Base-by-base conservation (phyloP, 1,139 yeast genomes). In the Candida sanyaensis region DNA sequence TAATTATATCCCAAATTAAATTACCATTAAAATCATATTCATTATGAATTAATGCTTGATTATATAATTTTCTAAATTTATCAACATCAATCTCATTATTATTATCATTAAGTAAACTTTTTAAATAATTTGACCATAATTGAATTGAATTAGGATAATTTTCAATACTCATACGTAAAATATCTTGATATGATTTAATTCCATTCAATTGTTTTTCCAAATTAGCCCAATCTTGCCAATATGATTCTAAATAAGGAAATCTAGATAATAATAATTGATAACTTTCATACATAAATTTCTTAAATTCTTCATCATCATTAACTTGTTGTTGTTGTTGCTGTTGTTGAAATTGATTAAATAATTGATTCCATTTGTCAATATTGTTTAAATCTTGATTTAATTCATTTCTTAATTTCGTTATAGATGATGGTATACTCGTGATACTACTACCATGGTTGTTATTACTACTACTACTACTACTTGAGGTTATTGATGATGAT, bases 61-160 rank as follows among this genome's bases (percentile, higher is more conserved):
- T 55, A 52, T 81, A 81, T 33, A 73, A 65, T 0, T 44, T 48
- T 37, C 80, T 59, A n/a, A 80, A 41, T 12, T 31, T 29, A 5
- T 66, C 24, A 53, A 54, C 1, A 56, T 61, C 7, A 4, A 10
- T 37, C 2, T 38, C 34, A 17, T 62, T 59, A 4, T 61, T 68
- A 6, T 75, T 60, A n/a, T n/a, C n/a, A n/a, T n/a, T n/a, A n/a
- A n/a, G n/a, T 29, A 82, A 58, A 1, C 85, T 82, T 38, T 75
- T 72, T 47, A 85, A 58, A 58, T 83, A 85, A 54, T 85, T 90
- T 1, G 70, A 58, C 93, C 93, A 86, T 4, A 86, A 65, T n/a
- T 80, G 86, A 9, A 84, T 55, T 1, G 87, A 82, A 38, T 69
- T 66, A 0, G 88, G 88, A 53, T 78, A 81, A 0, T 68, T 66